Base-by-base conservation (phyloP, 352 stramenopile genomes). In the Globisporangium nagaii region DNA sequence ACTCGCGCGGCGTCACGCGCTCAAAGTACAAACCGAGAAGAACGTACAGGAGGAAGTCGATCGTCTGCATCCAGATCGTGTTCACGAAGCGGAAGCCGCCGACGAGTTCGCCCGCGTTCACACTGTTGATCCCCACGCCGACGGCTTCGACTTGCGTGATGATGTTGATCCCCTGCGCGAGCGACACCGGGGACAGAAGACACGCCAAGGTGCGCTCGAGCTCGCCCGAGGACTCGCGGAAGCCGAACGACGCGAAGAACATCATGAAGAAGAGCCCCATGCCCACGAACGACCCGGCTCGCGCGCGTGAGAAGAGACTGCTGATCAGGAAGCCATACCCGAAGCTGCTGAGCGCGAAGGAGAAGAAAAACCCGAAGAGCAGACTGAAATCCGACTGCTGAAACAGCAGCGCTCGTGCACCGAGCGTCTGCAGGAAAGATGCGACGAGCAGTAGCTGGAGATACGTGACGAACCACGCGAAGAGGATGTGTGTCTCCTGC, bases 1-100 rank as follows among this genome's bases (percentile, higher is more conserved):
- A 98, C 47, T 98, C 88, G 37, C 85, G 89, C 3, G 95, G 95
- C n/a, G 97, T 62, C 13, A 98, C 88, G 45, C 86, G 74, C 49
- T 97, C 92, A 4, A 97, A 73, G 69, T 98, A 98, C 44, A 70
- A 70, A 0, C 77, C 93, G 1, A 98, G 19, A 11, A 90, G 3
- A 41, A 81, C 65, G 62, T 97, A 98, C 17, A 98, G 36, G 19
- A 96, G 24, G 5, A 80, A 84, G 58, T 98, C 93, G 0, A 98
- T n/a, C 8, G 96, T 32, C 45, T 98, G 78, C 72, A 97, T 93
- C 41, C 61, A 62, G 27, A 98, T 63, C 17, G 75, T 66, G 22
- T 61, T 78, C 24, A 53, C 52, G 55, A 93, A 88, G 4, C 68
- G 63, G 34, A 93, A 88, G 52, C 66, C 70, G 4, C 68, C 57